A percentile compares a stretch with the other conserved stretches of the same genome.
Evolutionary conservation across 176 grass and related monocot genomes (phyloP).

Genomic region (Bonia amplexicaulis): DNA sequence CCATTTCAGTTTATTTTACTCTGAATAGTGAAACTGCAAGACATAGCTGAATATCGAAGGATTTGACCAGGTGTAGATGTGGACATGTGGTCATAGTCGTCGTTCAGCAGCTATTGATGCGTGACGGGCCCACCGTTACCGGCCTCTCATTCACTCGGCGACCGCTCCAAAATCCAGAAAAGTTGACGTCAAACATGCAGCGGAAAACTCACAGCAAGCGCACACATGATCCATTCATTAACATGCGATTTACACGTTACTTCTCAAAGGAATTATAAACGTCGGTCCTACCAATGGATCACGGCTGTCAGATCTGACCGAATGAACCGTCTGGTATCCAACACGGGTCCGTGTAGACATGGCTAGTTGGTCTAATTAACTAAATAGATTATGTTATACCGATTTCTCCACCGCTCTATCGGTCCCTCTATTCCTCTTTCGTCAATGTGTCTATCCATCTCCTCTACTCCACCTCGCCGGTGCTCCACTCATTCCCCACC

Average conservation of each 20-base stretch:
- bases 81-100: background rate
- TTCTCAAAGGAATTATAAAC: background rate
- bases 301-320: no score
- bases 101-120: background rate
- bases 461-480: no score
- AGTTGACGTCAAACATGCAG: background rate
- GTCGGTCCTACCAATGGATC: background rate
- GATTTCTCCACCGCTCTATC: no score
- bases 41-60: background rate
- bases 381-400: no score
- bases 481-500: no score
- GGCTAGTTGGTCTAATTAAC: no score
- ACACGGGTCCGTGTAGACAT: no score
- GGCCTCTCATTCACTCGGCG: background rate
- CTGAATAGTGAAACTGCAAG: background rate
- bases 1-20: background rate
- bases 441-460: rapidly evolving
- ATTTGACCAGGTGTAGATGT: background rate
- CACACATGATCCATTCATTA: background rate
- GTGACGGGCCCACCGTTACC: background rate
- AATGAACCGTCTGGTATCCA: no score
- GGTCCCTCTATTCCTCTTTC: no score
- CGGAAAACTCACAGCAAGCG: background rate
- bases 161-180: background rate
- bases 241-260: background rate